Evolutionary conservation across 1,284 basidiomycete species (phyloP).

Genomic region (Termitomyces sp.): DNA sequence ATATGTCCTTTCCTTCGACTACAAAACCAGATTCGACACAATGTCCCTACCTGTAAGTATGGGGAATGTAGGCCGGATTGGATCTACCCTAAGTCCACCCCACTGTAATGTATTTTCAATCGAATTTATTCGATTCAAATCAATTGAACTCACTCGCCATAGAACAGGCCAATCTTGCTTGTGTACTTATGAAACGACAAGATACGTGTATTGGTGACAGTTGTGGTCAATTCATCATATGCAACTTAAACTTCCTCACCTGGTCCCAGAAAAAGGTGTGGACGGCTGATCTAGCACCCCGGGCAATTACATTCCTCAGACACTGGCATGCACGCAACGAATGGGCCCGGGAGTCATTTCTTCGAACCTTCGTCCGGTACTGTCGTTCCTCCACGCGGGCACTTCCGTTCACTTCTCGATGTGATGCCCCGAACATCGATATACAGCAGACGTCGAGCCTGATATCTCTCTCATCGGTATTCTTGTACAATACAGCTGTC

Average conservation of each 20-base stretch:
- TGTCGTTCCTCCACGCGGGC: background rate
- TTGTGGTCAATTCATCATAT: background rate
- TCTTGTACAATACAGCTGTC: background rate
- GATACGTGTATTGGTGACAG: background rate
- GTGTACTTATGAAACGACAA: background rate
- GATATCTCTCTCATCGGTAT: constrained; percentile 13
- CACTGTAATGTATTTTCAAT: background rate
- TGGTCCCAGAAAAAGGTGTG: background rate
- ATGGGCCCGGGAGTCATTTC: background rate
- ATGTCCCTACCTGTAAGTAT: too few species aligned
- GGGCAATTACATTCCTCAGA: background rate
- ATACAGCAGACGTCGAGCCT: constrained; percentile 17
- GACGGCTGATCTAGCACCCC: background rate
- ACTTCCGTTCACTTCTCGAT: constrained; percentile 11
- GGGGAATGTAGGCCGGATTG: too few species aligned
- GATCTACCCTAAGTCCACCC: too few species aligned
- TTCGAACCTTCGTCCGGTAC: background rate
- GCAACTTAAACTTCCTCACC: background rate
- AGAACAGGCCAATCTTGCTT: background rate
- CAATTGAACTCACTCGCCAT: background rate
- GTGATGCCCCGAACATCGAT: constrained; percentile 16
- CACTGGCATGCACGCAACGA: too few species aligned
- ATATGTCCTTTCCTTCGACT: too few species aligned
- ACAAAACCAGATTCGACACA: too few species aligned
- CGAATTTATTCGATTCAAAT: background rate